Evolutionary conservation across 495 filamentous ascomycete genomes (phyloP), one percentile per base, ranked within the genome.

Genomic region (Xylaria longipes): DNA sequence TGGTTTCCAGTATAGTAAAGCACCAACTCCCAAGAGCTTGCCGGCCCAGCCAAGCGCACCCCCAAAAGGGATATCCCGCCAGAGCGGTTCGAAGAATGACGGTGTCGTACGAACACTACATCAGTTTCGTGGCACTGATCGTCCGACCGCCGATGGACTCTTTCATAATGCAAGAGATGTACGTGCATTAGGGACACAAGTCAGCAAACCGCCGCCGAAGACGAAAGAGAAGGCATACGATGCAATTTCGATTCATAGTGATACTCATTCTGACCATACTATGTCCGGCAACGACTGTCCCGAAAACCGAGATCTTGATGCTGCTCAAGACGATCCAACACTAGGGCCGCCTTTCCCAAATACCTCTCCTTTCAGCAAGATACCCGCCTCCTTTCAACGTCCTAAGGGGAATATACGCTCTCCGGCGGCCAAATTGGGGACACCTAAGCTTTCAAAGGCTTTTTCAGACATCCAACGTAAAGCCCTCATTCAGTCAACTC

Each of bases 391-490:
- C 17, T 54, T 43, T 12, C 58, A 43, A 43, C 15, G 0, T n/a
- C 33, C 33, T 5, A 70, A 50, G 27, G 25, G 20, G 5, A 5
- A 37, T 29, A 43, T 14, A 14, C 27, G 33, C 17, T 61, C 56
- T 29, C 68, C 58, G 14, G 37, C 20, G 0, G 11, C 45, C 5
- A 64, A 20, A 52, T 31, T 71, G 1, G 39, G 60, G 4, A 73
- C 48, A 12, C 17, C 33, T 17, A 71, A 71, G 43, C 63, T 79
- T 2, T 72, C 77, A 1, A 79, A 77, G 35, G 65, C 68, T 20
- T 71, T 77, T 33, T 48, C 57, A 15, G 66, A 75, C 56, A 69
- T 70, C n/a, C 67, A 73, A 14, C 71, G 70, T 39, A 79, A 73
- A 60, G 77, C 77, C 33, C 70, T 75, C 63, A 73, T 72, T 27